These are phyloP conservation scores for Colletotrichum costaricense DNA, from an alignment of 2,329 filamentous ascomycete species.

Conservation along the genomic window DNA sequence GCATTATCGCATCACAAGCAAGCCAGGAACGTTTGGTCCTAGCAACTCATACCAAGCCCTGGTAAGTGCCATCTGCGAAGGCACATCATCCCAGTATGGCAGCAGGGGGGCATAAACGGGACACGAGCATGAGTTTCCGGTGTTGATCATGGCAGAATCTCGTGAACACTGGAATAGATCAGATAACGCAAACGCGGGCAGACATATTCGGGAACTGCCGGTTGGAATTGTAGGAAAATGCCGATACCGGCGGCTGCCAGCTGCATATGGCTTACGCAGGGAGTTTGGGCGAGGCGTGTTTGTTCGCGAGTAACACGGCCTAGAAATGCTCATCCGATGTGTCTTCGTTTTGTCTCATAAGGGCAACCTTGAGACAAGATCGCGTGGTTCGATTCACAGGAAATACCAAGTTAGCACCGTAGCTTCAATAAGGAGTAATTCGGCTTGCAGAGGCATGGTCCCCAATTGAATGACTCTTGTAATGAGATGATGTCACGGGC, in stretches of 20 bases:
- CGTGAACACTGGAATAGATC: not conserved
- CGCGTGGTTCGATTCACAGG: not conserved
- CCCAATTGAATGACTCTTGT: not conserved
- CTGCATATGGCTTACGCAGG: not conserved
- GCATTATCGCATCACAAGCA: not conserved
- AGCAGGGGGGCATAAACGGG: not conserved
- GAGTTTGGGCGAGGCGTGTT: not conserved
- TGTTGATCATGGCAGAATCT: not conserved
- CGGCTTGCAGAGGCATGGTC: not conserved
- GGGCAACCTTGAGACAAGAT: slow-evolving; percentile 9
- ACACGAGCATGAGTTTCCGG: not conserved
- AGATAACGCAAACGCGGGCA: not conserved
- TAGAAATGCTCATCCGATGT: slow-evolving; percentile 1
- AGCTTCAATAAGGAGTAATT: not conserved
- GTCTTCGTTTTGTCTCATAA: not conserved
- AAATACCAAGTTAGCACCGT: not conserved
- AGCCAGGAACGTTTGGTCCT: not conserved
- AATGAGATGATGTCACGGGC: not conserved
- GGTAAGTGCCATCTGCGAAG: not conserved
- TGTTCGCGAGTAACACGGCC: slow-evolving; percentile 1
- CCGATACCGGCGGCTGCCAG: not conserved
- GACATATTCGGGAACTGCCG: not conserved
- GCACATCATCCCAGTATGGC: not conserved
- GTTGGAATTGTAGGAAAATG: slow-evolving; percentile 4
- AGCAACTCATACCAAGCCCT: not conserved